These are phyloP conservation scores for Citeromyces hawaiiensis DNA, from an alignment of 1,139 yeast species.

Conservation along the genomic window DNA sequence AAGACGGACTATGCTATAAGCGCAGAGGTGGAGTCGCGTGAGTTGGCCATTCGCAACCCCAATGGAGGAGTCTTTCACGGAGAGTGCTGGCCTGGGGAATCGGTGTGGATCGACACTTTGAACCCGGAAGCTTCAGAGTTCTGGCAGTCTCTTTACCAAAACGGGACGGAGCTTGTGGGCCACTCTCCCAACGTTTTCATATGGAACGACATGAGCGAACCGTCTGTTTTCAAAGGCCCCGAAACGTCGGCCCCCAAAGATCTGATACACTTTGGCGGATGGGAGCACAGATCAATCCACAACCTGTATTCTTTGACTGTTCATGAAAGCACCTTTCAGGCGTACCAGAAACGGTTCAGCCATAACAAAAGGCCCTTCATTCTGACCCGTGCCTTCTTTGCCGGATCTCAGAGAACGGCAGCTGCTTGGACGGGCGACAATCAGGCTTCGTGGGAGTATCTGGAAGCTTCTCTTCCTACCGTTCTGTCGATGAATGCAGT, in stretches of 20 bases:
- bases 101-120: constrained; percentile 83
- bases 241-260: constrained; percentile 86
- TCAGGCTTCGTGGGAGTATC: constrained; percentile 83
- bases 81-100: constrained; percentile 98
- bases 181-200: constrained; percentile 53
- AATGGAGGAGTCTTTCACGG: constrained; percentile 49
- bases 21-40: constrained; percentile 24
- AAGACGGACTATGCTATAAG: constrained; percentile 60
- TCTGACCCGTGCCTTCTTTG: constrained; percentile 74
- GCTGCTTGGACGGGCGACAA: constrained; percentile 99
- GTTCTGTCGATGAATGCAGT: constrained; percentile 65
- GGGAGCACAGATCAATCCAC: constrained; percentile 89
- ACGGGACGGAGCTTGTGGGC: constrained; percentile 34
- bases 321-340: constrained; percentile 67
- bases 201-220: constrained; percentile 99
- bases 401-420: constrained; percentile 85
- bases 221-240: constrained; percentile 89
- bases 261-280: constrained; percentile 58
- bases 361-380: constrained; percentile 66
- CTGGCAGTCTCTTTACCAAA: constrained; percentile 41
- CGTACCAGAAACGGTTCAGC: constrained; percentile 39
- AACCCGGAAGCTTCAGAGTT: constrained; percentile 44
- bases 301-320: constrained; percentile 70
- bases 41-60: constrained; percentile 22
- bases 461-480: constrained; percentile 78